These are phyloP conservation scores for Friedmanniomyces endolithicus DNA, from an alignment of 495 filamentous ascomycete genomes.

Conservation along the genomic window DNA sequence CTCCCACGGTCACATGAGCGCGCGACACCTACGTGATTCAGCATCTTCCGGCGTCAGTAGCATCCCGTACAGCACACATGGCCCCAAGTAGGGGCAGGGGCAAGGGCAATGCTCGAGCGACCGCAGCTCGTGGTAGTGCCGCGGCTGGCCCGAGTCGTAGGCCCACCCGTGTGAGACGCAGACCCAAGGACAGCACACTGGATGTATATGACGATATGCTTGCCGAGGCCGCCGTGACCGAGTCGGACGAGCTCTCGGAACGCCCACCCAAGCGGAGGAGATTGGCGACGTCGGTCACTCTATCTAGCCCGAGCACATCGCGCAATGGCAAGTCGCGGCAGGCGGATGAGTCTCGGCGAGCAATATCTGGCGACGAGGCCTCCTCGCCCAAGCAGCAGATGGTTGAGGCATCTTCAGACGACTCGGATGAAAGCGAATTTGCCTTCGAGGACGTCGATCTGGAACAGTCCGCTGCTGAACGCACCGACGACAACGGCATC, in stretches of 20 bases:
- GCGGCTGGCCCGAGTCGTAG: background rate
- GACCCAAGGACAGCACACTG: background rate
- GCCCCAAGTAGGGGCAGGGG: slow-evolving; percentile 18
- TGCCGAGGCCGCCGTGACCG: slow-evolving; percentile 15
- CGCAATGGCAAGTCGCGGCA: background rate
- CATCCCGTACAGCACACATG: background rate
- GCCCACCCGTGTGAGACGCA: background rate
- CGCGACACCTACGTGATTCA: slow-evolving; percentile 6
- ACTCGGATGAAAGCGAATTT: slow-evolving; percentile 44
- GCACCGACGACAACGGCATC: slow-evolving; percentile 28
- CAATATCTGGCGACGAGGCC: background rate
- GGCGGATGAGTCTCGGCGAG: background rate
- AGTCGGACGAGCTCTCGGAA: background rate
- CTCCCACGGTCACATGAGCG: slow-evolving; percentile 9
- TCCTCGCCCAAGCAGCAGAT: slow-evolving; percentile 1
- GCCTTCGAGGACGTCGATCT: slow-evolving; percentile 64
- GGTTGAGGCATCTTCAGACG: slow-evolving; percentile 23
- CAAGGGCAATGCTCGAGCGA: slow-evolving; percentile 2
- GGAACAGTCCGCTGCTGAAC: slow-evolving; percentile 28
- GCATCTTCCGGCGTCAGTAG: too few relatives aligned
- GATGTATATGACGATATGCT: slow-evolving; percentile 23
- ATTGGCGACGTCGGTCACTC: background rate
- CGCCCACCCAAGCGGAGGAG: slow-evolving; percentile 19
- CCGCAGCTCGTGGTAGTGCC: background rate
- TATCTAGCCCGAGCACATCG: background rate